Evolutionary conservation across 257 asterid genomes (phyloP).

Genomic region (Capsicum rhomboideum): DNA sequence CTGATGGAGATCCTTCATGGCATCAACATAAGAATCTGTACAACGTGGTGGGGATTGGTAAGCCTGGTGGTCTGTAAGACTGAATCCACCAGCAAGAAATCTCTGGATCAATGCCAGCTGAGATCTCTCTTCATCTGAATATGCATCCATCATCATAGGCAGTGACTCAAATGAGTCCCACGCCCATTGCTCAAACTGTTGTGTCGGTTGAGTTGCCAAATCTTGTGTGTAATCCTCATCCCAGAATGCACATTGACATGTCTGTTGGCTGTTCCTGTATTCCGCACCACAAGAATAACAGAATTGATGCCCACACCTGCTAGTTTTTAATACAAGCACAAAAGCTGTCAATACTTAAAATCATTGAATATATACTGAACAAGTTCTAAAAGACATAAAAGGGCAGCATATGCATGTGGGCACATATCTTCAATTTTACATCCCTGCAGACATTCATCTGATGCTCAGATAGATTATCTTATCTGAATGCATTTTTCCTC

Average conservation of each 20-base stretch:
- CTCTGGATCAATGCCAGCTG: constrained; percentile 87
- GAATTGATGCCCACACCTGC: constrained; percentile 85
- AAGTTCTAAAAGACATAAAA: neutral
- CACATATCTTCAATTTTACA: neutral
- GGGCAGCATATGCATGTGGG: neutral
- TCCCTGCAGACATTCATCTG: neutral
- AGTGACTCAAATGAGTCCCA: constrained; percentile 84
- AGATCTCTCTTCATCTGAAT: constrained; percentile 92
- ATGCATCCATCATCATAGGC: constrained; percentile 69
- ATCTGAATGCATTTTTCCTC: neutral
- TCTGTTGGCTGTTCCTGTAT: constrained; percentile 43
- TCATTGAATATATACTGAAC: neutral
- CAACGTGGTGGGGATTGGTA: constrained; percentile 60
- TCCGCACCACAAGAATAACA: constrained; percentile 78
- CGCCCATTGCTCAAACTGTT: constrained; percentile 75
- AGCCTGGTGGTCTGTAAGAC: constrained; percentile 50
- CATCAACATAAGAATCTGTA: constrained; percentile 75
- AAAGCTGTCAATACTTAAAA: neutral
- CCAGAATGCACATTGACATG: constrained; percentile 67
- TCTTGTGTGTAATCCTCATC: constrained; percentile 45
- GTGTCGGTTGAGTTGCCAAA: constrained; percentile 31
- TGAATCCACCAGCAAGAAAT: constrained; percentile 81
- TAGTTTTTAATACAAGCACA: neutral
- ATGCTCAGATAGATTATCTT: neutral
- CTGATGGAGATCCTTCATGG: constrained; percentile 91